phyloP scores from a whole-genome alignment of 768 basidiomycete genomes.

The Mycena alexandri region DNA sequence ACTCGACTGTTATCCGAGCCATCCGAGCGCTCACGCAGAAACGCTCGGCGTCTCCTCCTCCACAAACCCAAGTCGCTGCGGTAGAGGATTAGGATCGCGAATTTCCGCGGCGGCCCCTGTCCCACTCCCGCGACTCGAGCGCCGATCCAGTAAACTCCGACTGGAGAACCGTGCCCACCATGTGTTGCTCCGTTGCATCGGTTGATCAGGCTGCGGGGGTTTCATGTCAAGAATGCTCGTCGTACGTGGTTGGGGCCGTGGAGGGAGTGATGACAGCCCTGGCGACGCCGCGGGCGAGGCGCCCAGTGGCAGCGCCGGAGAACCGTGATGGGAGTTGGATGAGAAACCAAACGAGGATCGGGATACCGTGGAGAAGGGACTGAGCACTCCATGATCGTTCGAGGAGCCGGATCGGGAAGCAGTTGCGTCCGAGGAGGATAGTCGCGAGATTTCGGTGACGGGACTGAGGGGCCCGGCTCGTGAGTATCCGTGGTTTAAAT shows the following conservation, averaged over 20 bases:
- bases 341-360: constrained; percentile 34
- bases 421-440: constrained; percentile 38
- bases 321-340: constrained; percentile 31
- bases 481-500: constrained; percentile 19
- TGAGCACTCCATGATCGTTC: constrained; percentile 47
- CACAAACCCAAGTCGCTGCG: constrained; percentile 70
- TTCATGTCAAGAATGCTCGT: constrained; percentile 45
- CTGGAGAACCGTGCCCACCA: constrained; percentile 86
- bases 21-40: constrained; percentile 29
- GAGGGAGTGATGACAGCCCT: constrained; percentile 5
- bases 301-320: constrained; percentile 28
- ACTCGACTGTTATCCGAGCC: constrained; percentile 18
- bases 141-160: constrained; percentile 73
- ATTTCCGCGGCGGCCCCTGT: constrained; percentile 60
- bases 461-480: constrained; percentile 46
- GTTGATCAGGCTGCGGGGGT: constrained; percentile 54
- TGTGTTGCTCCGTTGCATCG: constrained; percentile 74
- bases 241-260: constrained; percentile 11
- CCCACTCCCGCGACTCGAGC: constrained; percentile 55
- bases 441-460: constrained; percentile 47
- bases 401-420: constrained; percentile 45
- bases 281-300: constrained; percentile 30
- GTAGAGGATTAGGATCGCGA: constrained; percentile 85
- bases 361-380: constrained; percentile 47
- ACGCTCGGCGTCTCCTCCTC: constrained; percentile 54